Conservation (phyloP, 768 basidiomycete genomes). For the Phylloporus arenicola region DNA sequence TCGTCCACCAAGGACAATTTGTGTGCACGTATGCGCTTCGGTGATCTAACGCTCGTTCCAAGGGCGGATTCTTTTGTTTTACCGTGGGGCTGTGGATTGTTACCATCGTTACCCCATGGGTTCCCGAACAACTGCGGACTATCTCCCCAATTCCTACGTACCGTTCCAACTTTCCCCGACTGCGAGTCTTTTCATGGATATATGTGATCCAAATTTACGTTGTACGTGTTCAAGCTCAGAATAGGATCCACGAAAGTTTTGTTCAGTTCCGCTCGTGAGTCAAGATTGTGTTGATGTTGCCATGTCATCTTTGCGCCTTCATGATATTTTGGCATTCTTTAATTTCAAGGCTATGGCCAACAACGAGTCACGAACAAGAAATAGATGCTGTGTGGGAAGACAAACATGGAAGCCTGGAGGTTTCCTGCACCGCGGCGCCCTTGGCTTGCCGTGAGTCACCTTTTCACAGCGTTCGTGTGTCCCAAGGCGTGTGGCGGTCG, state of each 20-base stretch:
- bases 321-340: slow-evolving; percentile 8
- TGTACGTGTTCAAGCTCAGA: not conserved
- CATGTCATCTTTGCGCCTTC: not conserved
- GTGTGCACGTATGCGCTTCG: slow-evolving; percentile 22
- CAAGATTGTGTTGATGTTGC: slow-evolving; percentile 6
- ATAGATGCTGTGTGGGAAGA: not conserved
- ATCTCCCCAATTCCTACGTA: slow-evolving; percentile 25
- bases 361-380: not conserved
- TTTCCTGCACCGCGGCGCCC: not conserved
- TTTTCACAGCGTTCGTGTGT: not conserved
- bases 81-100: slow-evolving; percentile 14
- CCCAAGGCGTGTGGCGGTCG: not conserved
- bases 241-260: not conserved
- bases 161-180: slow-evolving; percentile 9
- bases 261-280: slow-evolving; percentile 11
- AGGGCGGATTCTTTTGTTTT: slow-evolving; percentile 20
- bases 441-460: not conserved
- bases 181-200: slow-evolving; percentile 9
- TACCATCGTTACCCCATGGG: slow-evolving; percentile 8
- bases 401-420: not conserved
- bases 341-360: slow-evolving; percentile 13
- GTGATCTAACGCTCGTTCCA: slow-evolving; percentile 14
- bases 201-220: slow-evolving; percentile 9
- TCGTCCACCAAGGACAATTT: slow-evolving; percentile 21
- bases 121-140: slow-evolving; percentile 20